Percentiles rank a stretch among this genome's conserved stretches.
Conservation (phyloP, 768 basidiomycete genomes). For the Lactifluus subvellereus region DNA sequence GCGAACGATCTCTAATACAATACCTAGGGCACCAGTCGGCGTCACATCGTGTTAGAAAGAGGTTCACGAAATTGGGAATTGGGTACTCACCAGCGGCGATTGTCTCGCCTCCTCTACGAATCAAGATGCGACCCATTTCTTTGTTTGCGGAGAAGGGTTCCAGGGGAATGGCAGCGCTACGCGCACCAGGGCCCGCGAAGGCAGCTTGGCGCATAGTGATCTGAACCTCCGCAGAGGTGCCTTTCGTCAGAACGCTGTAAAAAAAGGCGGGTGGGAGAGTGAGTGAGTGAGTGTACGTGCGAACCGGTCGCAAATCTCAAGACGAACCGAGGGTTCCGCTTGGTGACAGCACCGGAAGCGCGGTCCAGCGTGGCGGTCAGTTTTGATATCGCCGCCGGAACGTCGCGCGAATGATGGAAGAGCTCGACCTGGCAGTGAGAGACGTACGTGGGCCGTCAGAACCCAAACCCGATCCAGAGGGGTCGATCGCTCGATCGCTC, state of each 20-base stretch:
- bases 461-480: too few relatives aligned
- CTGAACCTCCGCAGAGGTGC: constrained; percentile 78
- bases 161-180: constrained; percentile 64
- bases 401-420: constrained; percentile 90
- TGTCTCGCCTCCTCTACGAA: constrained; percentile 88
- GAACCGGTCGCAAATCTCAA: not conserved
- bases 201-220: constrained; percentile 61
- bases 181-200: constrained; percentile 41
- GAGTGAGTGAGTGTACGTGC: too few relatives aligned
- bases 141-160: constrained; percentile 87
- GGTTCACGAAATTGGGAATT: not conserved
- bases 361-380: constrained; percentile 78
- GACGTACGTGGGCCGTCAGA: not conserved
- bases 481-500: not conserved
- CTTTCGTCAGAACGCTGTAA: constrained; percentile 71
- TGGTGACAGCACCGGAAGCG: constrained; percentile 63
- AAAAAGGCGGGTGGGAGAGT: too few relatives aligned
- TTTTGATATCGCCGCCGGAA: constrained; percentile 83
- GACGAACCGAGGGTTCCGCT: constrained; percentile 72
- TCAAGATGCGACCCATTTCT: constrained; percentile 89
- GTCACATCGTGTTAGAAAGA: not conserved
- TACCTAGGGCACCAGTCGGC: not conserved
- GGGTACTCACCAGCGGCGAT: constrained; percentile 72
- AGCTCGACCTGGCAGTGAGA: constrained; percentile 60
- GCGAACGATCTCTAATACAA: constrained; percentile 13